Percentiles rank a stretch among this genome's conserved stretches.
Conservation (phyloP, 768 basidiomycete species). For the Artomyces pyxidatus region DNA sequence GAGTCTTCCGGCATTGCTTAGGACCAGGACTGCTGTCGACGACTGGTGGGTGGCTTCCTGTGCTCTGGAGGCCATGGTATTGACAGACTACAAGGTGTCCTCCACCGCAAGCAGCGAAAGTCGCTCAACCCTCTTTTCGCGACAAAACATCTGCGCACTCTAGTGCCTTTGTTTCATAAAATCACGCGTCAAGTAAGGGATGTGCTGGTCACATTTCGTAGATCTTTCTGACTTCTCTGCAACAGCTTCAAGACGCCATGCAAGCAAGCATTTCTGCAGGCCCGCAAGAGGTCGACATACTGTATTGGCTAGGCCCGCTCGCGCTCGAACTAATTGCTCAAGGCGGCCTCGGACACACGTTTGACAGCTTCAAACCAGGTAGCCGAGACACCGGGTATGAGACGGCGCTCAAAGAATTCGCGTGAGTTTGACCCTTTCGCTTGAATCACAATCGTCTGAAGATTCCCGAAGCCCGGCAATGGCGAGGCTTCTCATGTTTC, state of each 20-base stretch:
- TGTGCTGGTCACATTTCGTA: neutral
- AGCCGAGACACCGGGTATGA: neutral
- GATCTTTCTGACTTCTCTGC: neutral
- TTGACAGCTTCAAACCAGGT: neutral
- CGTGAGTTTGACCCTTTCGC: neutral
- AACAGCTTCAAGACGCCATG: neutral
- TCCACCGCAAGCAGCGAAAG: conserved; percentile 3
- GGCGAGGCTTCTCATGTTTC: neutral
- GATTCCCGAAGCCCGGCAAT: neutral
- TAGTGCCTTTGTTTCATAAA: conserved; percentile 2
- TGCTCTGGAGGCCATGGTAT: neutral
- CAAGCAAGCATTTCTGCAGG: neutral
- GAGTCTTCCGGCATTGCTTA: neutral
- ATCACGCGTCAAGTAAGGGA: conserved; percentile 12
- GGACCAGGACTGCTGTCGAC: neutral
- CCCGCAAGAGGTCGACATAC: neutral
- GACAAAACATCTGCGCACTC: neutral
- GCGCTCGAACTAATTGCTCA: neutral
- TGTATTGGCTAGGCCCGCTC: neutral
- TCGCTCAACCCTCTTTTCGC: conserved; percentile 5
- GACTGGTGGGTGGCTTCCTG: neutral
- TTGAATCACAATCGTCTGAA: neutral
- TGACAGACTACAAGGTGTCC: neutral
- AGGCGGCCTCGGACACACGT: neutral
- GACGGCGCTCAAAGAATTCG: neutral